A percentile compares a stretch with the other conserved stretches of the same genome.
These are phyloP conservation scores for Ogataea pilisensis DNA, from an alignment of 805 yeast genomes.

Conservation along the genomic window DNA sequence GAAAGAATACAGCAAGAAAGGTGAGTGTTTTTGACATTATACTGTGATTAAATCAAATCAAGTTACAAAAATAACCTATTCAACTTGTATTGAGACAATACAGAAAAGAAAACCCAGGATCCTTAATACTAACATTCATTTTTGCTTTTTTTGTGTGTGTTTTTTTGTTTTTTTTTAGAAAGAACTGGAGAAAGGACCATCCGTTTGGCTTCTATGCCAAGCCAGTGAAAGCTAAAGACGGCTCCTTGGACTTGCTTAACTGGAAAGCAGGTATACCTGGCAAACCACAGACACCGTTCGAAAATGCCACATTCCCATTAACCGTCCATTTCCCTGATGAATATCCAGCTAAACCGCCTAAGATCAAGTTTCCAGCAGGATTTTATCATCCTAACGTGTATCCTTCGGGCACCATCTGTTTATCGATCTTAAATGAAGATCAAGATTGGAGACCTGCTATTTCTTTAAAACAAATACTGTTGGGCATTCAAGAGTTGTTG, in stretches of 20 bases:
- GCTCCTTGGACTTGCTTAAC: slow-evolving; percentile 73
- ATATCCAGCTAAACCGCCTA: slow-evolving; percentile 96
- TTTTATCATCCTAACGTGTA: slow-evolving; percentile 97
- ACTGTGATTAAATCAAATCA: not conserved
- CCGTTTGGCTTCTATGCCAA: slow-evolving; percentile 97
- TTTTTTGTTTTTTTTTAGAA: slow-evolving; percentile 40
- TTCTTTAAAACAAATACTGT: slow-evolving; percentile 79
- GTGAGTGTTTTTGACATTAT: slow-evolving; percentile 29
- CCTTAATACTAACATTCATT: too few relatives aligned
- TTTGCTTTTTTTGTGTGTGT: not conserved
- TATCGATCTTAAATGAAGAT: slow-evolving; percentile 87
- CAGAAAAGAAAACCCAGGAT: too few relatives aligned
- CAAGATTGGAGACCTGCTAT: slow-evolving; percentile 99
- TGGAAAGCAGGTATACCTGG: slow-evolving; percentile 99
- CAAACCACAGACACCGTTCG: slow-evolving; percentile 81
- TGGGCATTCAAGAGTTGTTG: slow-evolving; percentile 89
- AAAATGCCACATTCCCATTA: slow-evolving; percentile 82
- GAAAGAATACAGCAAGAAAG: slow-evolving; percentile 88
- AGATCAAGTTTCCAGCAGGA: slow-evolving; percentile 80
- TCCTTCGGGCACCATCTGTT: slow-evolving; percentile 95
- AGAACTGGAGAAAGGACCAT: slow-evolving; percentile 97
- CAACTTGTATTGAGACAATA: too few relatives aligned
- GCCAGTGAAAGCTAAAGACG: slow-evolving; percentile 77
- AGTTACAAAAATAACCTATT: too few relatives aligned
- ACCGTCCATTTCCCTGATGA: slow-evolving; percentile 82